Conservation (phyloP, 129 eudicot genomes). For the Pseudognaphalium luteoalbum region DNA sequence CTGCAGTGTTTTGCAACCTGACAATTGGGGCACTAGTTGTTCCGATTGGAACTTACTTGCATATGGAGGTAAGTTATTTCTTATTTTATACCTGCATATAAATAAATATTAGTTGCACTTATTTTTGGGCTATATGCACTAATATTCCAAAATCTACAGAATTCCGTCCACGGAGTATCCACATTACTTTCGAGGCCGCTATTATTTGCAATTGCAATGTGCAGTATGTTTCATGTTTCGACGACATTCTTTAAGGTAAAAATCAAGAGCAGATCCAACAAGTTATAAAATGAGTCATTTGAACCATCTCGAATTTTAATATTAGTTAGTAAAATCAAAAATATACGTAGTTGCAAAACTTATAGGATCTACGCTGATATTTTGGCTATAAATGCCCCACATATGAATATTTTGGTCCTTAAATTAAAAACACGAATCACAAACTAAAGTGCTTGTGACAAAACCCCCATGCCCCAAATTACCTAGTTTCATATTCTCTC, state of each 20-base stretch:
- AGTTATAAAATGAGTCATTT: no score
- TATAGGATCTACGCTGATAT: no score
- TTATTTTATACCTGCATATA: not conserved
- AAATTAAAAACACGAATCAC: no score
- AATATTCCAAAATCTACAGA: constrained; percentile 13
- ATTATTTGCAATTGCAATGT: constrained; percentile 25
- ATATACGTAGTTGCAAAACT: no score
- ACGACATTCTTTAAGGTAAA: constrained; percentile 31
- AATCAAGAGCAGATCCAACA: no score
- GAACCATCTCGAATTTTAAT: no score
- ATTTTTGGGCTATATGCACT: not conserved
- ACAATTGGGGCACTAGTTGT: constrained; percentile 22
- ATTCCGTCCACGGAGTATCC: constrained; percentile 6
- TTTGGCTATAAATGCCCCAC: no score
- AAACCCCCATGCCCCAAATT: no score
- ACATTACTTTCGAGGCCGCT: constrained; percentile 26
- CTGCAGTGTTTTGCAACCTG: constrained; percentile 27
- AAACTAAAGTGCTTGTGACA: no score
- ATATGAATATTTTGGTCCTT: no score
- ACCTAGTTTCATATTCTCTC: no score
- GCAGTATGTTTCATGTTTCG: constrained; percentile 21
- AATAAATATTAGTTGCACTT: not conserved
- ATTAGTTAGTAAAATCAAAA: no score
- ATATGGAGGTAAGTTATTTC: constrained; percentile 28
- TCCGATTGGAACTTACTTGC: constrained; percentile 29